phyloP scores from a whole-genome alignment of 495 filamentous ascomycete species.

The Neurospora sp. region DNA sequence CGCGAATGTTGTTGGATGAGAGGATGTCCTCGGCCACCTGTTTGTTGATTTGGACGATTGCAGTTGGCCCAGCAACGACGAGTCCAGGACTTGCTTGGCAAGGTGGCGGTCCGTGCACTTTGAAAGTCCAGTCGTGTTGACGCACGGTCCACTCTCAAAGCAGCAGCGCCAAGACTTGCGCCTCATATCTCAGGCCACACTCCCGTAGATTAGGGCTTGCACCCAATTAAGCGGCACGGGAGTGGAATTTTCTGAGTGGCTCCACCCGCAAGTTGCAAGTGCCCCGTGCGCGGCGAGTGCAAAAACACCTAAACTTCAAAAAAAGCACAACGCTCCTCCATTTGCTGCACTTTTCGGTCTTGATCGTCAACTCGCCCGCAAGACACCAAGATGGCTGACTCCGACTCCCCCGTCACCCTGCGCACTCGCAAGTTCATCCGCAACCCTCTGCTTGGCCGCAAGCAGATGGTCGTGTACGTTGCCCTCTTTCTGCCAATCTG shows the following conservation, averaged over 20 bases:
- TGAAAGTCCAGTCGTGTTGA: not conserved
- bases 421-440: slow-evolving; percentile 99
- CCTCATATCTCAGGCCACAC: slow-evolving; percentile 11
- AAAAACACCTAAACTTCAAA: slow-evolving; percentile 14
- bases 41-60: not conserved
- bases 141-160: not conserved
- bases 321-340: slow-evolving; percentile 6
- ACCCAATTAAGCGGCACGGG: slow-evolving; percentile 15
- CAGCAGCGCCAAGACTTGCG: not conserved
- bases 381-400: slow-evolving; percentile 66
- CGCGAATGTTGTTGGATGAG: not conserved
- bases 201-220: slow-evolving; percentile 19
- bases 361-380: slow-evolving; percentile 19
- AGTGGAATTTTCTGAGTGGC: slow-evolving; percentile 17
- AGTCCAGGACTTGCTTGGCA: not conserved
- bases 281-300: slow-evolving; percentile 2
- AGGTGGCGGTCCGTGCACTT: not conserved
- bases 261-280: slow-evolving; percentile 13
- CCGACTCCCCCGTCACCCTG: slow-evolving; percentile 76
- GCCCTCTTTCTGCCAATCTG: not conserved
- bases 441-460: slow-evolving; percentile 95
- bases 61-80: not conserved
- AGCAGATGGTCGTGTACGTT: slow-evolving; percentile 99
- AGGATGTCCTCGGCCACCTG: not conserved
- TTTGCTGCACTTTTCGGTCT: slow-evolving; percentile 4